Conservation (phyloP, 139 green algal species). For the Coelastrella sp. region DNA sequence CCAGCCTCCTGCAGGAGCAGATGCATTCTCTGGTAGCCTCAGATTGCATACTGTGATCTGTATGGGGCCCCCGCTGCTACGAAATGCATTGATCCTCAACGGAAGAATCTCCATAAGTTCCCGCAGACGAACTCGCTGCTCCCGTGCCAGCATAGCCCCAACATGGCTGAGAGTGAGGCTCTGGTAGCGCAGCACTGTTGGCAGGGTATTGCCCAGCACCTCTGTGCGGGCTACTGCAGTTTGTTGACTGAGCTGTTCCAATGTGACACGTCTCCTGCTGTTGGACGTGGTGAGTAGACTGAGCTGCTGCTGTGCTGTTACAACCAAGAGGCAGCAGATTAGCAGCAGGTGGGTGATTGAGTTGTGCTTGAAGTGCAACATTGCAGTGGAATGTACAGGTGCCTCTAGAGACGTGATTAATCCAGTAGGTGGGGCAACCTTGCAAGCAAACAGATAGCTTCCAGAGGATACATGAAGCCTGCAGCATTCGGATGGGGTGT, state of each 20-base stretch:
- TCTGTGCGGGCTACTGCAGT: constrained; percentile 23
- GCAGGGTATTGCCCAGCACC: constrained; percentile 41
- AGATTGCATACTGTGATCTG: constrained; percentile 61
- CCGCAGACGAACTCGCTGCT: constrained; percentile 60
- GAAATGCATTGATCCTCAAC: constrained; percentile 49
- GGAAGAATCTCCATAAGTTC: constrained; percentile 63
- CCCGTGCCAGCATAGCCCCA: constrained; percentile 45
- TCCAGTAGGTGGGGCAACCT: no score
- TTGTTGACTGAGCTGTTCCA: constrained; percentile 10
- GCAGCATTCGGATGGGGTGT: no score
- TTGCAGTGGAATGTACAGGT: no score
- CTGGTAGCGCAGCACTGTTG: constrained; percentile 46
- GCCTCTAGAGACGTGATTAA: no score
- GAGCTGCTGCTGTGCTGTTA: constrained; percentile 35
- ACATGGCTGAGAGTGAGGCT: constrained; percentile 48
- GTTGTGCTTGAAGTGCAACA: no score
- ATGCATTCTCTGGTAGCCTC: constrained; percentile 49
- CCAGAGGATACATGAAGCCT: no score
- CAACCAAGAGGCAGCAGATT: no score
- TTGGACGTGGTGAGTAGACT: not conserved
- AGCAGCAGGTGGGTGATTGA: no score
- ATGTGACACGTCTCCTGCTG: not conserved
- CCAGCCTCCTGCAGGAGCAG: constrained; percentile 31
- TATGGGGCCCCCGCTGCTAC: constrained; percentile 39
- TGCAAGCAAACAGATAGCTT: no score